Conservation (phyloP, 176 grass and related monocot species). For the Thalia dealbata region DNA sequence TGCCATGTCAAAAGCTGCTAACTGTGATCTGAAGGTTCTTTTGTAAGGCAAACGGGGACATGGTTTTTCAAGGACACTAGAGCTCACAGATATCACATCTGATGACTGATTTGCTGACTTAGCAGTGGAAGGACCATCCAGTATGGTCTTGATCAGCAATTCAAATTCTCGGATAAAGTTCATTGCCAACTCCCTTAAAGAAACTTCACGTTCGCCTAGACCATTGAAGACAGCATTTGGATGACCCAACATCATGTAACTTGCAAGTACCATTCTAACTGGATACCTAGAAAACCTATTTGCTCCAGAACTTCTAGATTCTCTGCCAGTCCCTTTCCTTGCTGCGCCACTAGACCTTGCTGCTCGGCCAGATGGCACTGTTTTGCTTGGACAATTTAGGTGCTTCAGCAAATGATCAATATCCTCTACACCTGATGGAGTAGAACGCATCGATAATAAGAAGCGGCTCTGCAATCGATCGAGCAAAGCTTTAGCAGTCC, state of each 20-base stretch:
- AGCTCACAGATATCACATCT: slow-evolving; percentile 3
- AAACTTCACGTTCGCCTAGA: slow-evolving; percentile 56
- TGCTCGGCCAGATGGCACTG: slow-evolving; percentile 22
- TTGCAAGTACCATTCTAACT: slow-evolving; percentile 65
- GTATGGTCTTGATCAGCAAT: slow-evolving; percentile 41
- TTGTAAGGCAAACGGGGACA: slow-evolving; percentile 17
- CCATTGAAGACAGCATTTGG: slow-evolving; percentile 87
- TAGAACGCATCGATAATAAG: slow-evolving; percentile 28
- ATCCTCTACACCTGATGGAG: slow-evolving; percentile 37
- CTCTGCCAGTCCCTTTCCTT: slow-evolving; percentile 28
- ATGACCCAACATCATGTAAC: slow-evolving; percentile 97
- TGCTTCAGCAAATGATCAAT: slow-evolving; percentile 90
- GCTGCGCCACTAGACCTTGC: slow-evolving; percentile 24
- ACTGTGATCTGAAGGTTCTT: slow-evolving; percentile 39
- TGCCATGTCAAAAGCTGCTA: slow-evolving; percentile 58
- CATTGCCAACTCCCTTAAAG: slow-evolving; percentile 51
- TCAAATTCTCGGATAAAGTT: slow-evolving; percentile 63
- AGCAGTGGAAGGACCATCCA: slow-evolving; percentile 35
- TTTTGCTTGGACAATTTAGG: slow-evolving; percentile 63
- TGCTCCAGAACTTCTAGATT: slow-evolving; percentile 26
- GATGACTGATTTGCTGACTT: slow-evolving; percentile 17
- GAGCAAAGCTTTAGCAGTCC: slow-evolving; percentile 57
- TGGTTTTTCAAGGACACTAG: neutral
- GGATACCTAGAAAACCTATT: slow-evolving; percentile 54
- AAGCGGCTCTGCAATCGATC: slow-evolving; percentile 60